Conservation (phyloP, 2,329 filamentous ascomycete genomes). For the Talaromyces sp. region DNA sequence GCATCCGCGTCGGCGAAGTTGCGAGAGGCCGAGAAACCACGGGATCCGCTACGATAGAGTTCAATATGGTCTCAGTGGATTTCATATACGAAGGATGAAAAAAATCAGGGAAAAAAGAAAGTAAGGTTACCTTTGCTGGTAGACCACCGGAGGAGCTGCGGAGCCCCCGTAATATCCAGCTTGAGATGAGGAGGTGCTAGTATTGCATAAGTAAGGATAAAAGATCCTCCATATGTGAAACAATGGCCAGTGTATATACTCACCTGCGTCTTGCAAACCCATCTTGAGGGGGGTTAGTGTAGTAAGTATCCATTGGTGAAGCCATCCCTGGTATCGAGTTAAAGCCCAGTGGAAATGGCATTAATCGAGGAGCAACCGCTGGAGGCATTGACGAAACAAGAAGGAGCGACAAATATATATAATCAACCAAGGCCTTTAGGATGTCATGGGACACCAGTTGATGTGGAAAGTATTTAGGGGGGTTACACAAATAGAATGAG, state of each 20-base stretch:
- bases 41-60: slow-evolving; percentile 24
- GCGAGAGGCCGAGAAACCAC: slow-evolving; percentile 25
- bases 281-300: slow-evolving; percentile 28
- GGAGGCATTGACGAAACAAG: slow-evolving; percentile 26
- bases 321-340: slow-evolving; percentile 27
- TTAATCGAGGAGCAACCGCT: slow-evolving; percentile 23
- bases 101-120: not conserved
- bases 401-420: slow-evolving; percentile 4
- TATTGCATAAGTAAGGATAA: not conserved
- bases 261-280: slow-evolving; percentile 32
- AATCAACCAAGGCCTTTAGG: not conserved
- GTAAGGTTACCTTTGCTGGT: slow-evolving; percentile 31
- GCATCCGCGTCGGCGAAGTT: slow-evolving; percentile 21
- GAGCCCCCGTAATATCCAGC: slow-evolving; percentile 25
- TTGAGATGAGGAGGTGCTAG: slow-evolving; percentile 18
- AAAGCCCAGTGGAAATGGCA: slow-evolving; percentile 27
- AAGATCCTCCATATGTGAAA: not conserved
- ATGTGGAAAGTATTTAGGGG: not conserved
- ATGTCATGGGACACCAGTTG: not conserved
- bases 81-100: not conserved
- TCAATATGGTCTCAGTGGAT: slow-evolving; percentile 13
- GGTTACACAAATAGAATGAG: not conserved
- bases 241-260: slow-evolving; percentile 15
- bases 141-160: slow-evolving; percentile 26
- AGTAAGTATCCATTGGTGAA: slow-evolving; percentile 24